Evolutionary conservation across 2,329 filamentous ascomycete species (phyloP), one percentile per base, ranked within the genome.

Genomic region (Curvularia verruculosa): DNA sequence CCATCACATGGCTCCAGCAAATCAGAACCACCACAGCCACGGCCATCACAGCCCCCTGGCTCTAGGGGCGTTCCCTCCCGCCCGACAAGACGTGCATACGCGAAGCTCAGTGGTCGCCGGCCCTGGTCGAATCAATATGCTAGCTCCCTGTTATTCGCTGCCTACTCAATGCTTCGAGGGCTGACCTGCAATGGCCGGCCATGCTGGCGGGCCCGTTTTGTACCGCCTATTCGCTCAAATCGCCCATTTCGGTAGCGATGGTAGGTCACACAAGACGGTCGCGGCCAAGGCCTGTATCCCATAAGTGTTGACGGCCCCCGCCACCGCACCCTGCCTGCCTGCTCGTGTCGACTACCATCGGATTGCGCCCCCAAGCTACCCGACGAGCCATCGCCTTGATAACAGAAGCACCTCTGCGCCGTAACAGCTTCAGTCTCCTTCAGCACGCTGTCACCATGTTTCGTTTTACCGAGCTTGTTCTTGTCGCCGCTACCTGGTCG

Each of bases 401-500:
- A 24, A 26, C 1, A 18, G 15, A 43, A 26, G 4, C 13, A 18
- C n/a, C 21, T 26, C 12, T 43, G 40, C 40, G 3, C n/a, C n/a
- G 23, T 13, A 24, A 43, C 40, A 26, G 15, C 13, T 23, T 43
- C 40, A 12, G 13, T 37, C 15, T n/a, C 34, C 15, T 26, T 15
- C 15, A 36, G 21, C 36, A 50, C 18, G 18, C 48, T 54, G 58
- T 58, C 68, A 57, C 49, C 43, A 75, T 76, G 74, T 70, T 75
- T 60, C 68, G 67, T 60, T 69, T 75, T 58, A 69, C 70, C 52
- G 60, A 70, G 49, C 65, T 75, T 49, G 61, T 74, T 39, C 66
- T 65, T 53, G 56, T 75, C 54, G 68, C 71, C 58, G 71, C 71
- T 48, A 68, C 56, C 53, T 76, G 72, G 73, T 69, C 72, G 56